Base-by-base conservation (phyloP, 768 basidiomycete species). In the Tricholomella constricta region DNA sequence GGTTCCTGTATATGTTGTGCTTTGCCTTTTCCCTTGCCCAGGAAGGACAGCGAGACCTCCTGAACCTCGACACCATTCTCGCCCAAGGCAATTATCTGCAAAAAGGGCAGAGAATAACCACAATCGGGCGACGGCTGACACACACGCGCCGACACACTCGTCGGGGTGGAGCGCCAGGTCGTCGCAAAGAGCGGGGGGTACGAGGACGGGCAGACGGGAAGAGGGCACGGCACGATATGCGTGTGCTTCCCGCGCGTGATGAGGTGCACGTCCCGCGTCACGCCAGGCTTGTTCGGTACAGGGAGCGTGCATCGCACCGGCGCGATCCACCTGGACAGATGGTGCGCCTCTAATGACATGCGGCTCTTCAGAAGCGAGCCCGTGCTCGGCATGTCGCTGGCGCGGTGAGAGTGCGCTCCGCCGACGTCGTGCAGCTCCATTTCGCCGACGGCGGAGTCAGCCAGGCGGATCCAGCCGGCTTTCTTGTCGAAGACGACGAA, bases 401-500 rank as follows among this genome's bases (percentile, higher is more conserved):
- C 56, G 48, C 59, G 65, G 63, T 56, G 52, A 62, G 43, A 63
- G 57, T 54, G 69, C 62, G 22, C 69, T 17, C 48, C 66, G 4
- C 67, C 68, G 27, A 73, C 73, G 34, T 79, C 78, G 55, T 76
- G 79, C 49, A 91, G 69, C 36, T 88, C 84, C 22, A 93, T 76
- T 65, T 94, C 91, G 29, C 86, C 82, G 6, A 91, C 91, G 20
- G 88, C 85, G 26, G 91, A 83, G 66, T 93, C 91, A 5, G 83
- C 81, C 20, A 93, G 65, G 19, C 91, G 86, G 59, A 94, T 91
- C 69, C 89, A 73, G n/a, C 84, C 82, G 2, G 90, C 90, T 63
- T 89, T 94, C 72, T 93, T 93, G 67, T 94, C 91, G 64, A 94
- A 94, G 20, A 85, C 72, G 51, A 90, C 83, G 63, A 92, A 92